Evolutionary conservation across 805 yeast species (phyloP).

Genomic region (Yarrowia bubula): DNA sequence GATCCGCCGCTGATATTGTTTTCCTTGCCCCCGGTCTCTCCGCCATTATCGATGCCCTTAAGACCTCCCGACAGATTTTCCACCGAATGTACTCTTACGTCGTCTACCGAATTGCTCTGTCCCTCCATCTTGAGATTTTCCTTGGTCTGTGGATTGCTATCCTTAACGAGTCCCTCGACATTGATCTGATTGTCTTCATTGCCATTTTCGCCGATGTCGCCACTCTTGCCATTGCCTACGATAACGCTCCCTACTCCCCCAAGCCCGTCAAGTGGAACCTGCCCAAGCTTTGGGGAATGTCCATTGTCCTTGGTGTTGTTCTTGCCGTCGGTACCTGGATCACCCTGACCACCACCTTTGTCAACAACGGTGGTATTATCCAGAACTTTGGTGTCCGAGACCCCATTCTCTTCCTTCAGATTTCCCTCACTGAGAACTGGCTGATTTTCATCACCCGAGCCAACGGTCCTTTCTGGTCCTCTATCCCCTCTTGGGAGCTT

Average conservation of each 20-base stretch:
- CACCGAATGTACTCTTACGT: constrained; percentile 99
- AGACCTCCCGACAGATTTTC: constrained; percentile 96
- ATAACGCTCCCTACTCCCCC: constrained; percentile 93
- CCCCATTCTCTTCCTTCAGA: constrained; percentile 90
- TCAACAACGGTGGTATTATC: constrained; percentile 85
- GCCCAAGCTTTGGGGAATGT: constrained; percentile 88
- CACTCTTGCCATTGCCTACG: constrained; percentile 78
- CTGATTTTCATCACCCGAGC: constrained; percentile 95
- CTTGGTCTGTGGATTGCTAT: constrained; percentile 96
- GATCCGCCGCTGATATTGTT: constrained; percentile 47
- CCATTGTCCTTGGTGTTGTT: constrained; percentile 63
- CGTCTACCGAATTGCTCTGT: constrained; percentile 95
- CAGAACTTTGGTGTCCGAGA: constrained; percentile 94
- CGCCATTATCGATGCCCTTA: constrained; percentile 61
- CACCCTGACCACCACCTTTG: constrained; percentile 89
- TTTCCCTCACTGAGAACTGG: constrained; percentile 96
- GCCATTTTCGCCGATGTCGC: constrained; percentile 90
- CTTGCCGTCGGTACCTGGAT: constrained; percentile 86
- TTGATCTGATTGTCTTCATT: constrained; percentile 91
- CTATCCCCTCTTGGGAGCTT: constrained; percentile 94
- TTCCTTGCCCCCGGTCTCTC: constrained; percentile 60
- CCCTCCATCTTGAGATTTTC: constrained; percentile 91
- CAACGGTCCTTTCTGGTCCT: constrained; percentile 98
- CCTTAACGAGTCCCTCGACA: constrained; percentile 78
- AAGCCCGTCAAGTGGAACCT: constrained; percentile 94